Percentiles rank a stretch among this genome's conserved stretches.
Evolutionary conservation across 352 stramenopile genomes (phyloP).

Genomic region (Globisporangium emineosum): DNA sequence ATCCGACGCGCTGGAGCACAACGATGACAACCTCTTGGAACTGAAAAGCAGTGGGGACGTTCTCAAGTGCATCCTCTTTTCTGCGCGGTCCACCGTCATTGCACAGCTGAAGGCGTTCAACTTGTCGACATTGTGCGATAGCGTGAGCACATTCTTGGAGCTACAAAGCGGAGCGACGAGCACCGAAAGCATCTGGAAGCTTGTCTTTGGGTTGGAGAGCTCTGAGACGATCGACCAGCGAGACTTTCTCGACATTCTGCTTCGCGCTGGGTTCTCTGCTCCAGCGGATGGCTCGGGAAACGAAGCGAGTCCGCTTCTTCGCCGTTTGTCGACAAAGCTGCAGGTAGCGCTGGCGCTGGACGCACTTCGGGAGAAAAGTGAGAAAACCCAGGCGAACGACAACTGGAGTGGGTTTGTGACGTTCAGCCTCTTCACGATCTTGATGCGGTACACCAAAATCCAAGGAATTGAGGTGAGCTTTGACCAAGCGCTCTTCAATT

Average conservation of each 20-base stretch:
- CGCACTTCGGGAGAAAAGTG: constrained; percentile 31
- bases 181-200: constrained; percentile 43
- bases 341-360: constrained; percentile 44
- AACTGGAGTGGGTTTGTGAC: constrained; percentile 16
- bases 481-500: constrained; percentile 34
- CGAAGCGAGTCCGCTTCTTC: constrained; percentile 7
- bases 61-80: constrained; percentile 26
- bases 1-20: neutral
- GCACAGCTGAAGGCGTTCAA: constrained; percentile 33
- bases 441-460: constrained; percentile 43
- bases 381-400: constrained; percentile 18
- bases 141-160: constrained; percentile 35
- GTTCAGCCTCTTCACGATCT: constrained; percentile 46
- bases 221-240: constrained; percentile 35
- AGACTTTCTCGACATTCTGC: constrained; percentile 40
- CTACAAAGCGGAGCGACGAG: constrained; percentile 26
- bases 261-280: constrained; percentile 34
- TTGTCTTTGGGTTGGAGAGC: constrained; percentile 32
- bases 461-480: constrained; percentile 52
- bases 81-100: constrained; percentile 17
- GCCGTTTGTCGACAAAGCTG: constrained; percentile 33
- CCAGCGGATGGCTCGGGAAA: neutral
- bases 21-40: constrained; percentile 28
- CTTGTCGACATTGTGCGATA: constrained; percentile 24
- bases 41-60: constrained; percentile 37